Base-by-base conservation (phyloP, 2,329 filamentous ascomycete genomes). In the Cadophora sp. region DNA sequence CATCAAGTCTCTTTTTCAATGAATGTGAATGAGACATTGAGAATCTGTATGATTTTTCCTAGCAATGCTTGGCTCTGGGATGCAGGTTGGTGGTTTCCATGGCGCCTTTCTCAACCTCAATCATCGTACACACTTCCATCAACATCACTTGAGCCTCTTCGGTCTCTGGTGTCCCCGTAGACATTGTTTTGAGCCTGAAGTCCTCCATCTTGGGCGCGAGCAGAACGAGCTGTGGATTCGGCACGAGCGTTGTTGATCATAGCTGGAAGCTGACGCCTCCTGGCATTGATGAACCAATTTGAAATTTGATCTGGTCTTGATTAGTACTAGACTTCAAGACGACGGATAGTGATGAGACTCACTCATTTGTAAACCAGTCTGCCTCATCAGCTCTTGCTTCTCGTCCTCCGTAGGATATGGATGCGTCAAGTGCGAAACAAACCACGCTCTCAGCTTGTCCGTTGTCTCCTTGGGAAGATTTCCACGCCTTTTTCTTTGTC, bases 381-480 rank as follows among this genome's bases (percentile, higher is more conserved):
- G 83, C 56, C 85, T 85, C 84, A 94, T 93, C 58, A 97, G 83
- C 67, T 91, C 87, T 76, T 94, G 88, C 79, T 97, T 96, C 80
- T 96, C 91, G 70, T 96, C 92, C 78, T 96, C 92, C 4, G 89
- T 94, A 1, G 93, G 93, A 76, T 97, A 97, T 0, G 93, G 93
- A 75, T 96, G 93, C 68, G 89, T 83, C 8, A 94, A 79, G 78
- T 96, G 91, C n/a, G 84, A 84, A 61, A 89, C 80, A 71, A 96
- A 94, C 94, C 94, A 97, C 0, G 87, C 83, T 63, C 91, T 87
- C 48, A 97, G 83, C 71, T 92, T 89, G 76, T 94, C 91, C 0
- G 93, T 97, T 0, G 93, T 92, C 64, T 94, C 91, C 76, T 96
- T 96, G n/a, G 94, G 94, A 3, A 97, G 83, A 75, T 97, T 97